Conservation (phyloP, 306 rosid species). For the Inga leiocalycina region DNA sequence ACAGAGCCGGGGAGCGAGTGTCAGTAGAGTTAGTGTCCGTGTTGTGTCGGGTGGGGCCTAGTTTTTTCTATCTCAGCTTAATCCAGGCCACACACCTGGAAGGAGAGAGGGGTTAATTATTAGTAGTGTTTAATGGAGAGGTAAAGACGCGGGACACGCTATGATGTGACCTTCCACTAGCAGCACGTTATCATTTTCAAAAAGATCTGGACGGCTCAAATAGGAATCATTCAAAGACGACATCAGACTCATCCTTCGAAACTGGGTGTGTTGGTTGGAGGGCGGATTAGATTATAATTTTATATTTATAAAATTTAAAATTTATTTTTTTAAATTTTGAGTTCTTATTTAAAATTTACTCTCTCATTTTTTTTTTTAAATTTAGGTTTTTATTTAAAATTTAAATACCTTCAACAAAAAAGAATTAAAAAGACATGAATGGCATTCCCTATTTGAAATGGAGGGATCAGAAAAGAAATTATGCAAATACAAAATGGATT, state of each 20-base stretch:
- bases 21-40: neutral
- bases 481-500: slow-evolving; percentile 7
- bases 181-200: slow-evolving; percentile 8
- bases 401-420: too few species aligned
- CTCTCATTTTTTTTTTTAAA: too few species aligned
- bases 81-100: neutral
- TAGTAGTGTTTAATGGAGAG: neutral
- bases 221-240: slow-evolving; percentile 8
- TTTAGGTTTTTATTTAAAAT: too few species aligned
- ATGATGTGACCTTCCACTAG: slow-evolving; percentile 12
- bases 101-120: slow-evolving; percentile 12
- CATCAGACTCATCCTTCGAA: neutral
- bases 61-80: neutral
- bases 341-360: too few species aligned
- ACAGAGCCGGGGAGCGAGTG: neutral
- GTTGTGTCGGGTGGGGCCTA: slow-evolving; percentile 7
- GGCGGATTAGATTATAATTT: too few species aligned
- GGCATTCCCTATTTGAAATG: too few species aligned
- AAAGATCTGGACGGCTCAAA: neutral
- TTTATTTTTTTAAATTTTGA: too few species aligned
- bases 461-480: slow-evolving; percentile 2
- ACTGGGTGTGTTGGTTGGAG: too few species aligned
- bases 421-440: too few species aligned
- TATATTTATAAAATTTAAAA: too few species aligned
- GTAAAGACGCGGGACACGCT: neutral